A percentile compares a stretch with the other conserved stretches of the same genome.
These are phyloP conservation scores for Teunomyces pallodes DNA, from an alignment of 805 yeast species.

Conservation along the genomic window DNA sequence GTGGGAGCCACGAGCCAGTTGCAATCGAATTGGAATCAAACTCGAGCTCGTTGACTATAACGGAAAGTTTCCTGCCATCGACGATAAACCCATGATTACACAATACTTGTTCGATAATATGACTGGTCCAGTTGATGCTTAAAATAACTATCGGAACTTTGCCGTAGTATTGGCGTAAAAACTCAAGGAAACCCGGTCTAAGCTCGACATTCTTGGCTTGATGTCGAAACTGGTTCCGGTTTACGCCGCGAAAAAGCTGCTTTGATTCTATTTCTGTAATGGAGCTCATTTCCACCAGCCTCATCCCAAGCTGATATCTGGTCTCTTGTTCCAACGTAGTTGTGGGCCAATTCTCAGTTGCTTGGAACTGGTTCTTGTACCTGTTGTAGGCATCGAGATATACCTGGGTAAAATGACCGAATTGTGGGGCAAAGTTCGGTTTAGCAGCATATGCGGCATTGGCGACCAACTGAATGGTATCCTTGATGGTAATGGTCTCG, in stretches of 20 bases:
- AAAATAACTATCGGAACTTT: conserved; percentile 42
- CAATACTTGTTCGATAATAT: conserved; percentile 40
- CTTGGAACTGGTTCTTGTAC: conserved; percentile 24
- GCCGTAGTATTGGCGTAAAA: conserved; percentile 16
- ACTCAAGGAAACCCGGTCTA: conserved; percentile 38
- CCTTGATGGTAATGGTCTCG: conserved; percentile 56
- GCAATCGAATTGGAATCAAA: conserved; percentile 11
- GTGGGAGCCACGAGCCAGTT: conserved; percentile 24
- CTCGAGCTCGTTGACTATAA: conserved; percentile 53
- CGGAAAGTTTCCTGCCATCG: conserved; percentile 19
- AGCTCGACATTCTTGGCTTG: conserved; percentile 39
- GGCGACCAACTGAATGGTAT: conserved; percentile 54
- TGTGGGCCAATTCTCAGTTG: conserved; percentile 17
- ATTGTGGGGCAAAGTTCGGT: conserved; percentile 35
- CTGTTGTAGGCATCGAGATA: conserved; percentile 38
- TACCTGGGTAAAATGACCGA: conserved; percentile 42
- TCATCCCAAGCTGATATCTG: conserved; percentile 44
- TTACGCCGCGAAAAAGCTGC: conserved; percentile 43
- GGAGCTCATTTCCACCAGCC: conserved; percentile 47
- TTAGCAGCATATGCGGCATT: conserved; percentile 42
- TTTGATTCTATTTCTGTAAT: conserved; percentile 38
- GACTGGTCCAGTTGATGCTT: conserved; percentile 63
- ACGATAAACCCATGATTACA: conserved; percentile 15
- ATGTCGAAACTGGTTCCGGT: conserved; percentile 22
- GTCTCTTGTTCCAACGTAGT: conserved; percentile 40